Conservation (phyloP, 306 rosid species). For the Leucaena leucocephala region DNA sequence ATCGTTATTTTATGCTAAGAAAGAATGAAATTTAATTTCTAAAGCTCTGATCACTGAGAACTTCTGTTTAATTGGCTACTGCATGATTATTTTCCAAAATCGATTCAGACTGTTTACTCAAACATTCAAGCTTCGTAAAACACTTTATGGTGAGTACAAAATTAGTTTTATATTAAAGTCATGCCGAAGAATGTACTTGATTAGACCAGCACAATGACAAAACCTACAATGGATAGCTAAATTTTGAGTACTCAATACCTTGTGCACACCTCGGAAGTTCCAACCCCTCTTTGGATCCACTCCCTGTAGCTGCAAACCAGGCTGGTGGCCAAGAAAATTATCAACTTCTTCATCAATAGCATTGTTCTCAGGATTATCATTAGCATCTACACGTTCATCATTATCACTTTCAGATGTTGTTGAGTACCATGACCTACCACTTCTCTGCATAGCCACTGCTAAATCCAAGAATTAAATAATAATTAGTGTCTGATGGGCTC, state of each 20-base stretch:
- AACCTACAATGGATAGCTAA: not conserved
- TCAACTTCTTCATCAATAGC: constrained; percentile 47
- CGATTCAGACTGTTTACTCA: not conserved
- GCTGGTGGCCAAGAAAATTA: constrained; percentile 51
- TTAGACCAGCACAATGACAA: constrained; percentile 21
- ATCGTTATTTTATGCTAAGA: not conserved
- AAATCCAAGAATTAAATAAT: constrained; percentile 36
- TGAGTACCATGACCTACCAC: constrained; percentile 55
- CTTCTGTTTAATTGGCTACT: not conserved
- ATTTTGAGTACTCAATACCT: constrained; percentile 51
- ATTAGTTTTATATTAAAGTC: constrained; percentile 12
- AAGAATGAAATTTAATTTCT: not conserved
- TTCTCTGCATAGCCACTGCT: constrained; percentile 45
- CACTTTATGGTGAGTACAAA: constrained; percentile 21
- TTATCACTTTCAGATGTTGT: constrained; percentile 42
- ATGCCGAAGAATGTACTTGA: constrained; percentile 6
- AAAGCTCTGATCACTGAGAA: constrained; percentile 14
- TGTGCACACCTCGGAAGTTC: constrained; percentile 95
- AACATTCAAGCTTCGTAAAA: constrained; percentile 2
- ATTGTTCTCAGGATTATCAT: constrained; percentile 33
- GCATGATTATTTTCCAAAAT: constrained; percentile 4
- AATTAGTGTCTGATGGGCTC: not conserved
- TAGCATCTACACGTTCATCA: constrained; percentile 32
- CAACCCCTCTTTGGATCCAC: constrained; percentile 92
- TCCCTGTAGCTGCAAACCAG: constrained; percentile 60